Evolutionary conservation across 192 early-diverging fungal species (phyloP).

Genomic region (Phlyctochytrium bullatum): DNA sequence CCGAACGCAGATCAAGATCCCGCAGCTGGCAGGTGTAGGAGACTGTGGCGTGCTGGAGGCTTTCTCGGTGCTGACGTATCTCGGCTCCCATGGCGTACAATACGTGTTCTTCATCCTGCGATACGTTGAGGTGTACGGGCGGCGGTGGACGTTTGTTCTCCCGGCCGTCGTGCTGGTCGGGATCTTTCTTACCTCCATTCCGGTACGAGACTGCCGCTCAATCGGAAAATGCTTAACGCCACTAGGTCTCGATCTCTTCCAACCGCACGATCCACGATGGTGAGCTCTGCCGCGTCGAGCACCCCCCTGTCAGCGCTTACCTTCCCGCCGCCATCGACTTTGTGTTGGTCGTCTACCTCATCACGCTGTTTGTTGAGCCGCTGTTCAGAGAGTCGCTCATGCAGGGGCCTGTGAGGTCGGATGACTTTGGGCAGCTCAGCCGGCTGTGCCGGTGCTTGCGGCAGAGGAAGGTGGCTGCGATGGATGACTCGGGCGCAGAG

Average conservation of each 20-base stretch:
- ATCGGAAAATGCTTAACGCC: neutral
- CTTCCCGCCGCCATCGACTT: neutral
- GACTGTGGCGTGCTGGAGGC: neutral
- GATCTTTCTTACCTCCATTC: neutral
- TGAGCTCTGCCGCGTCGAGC: neutral
- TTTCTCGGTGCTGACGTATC: neutral
- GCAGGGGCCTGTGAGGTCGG: neutral
- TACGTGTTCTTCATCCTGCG: neutral
- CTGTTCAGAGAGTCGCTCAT: neutral
- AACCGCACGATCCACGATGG: neutral
- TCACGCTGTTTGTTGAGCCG: neutral
- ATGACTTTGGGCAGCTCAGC: too few relatives aligned
- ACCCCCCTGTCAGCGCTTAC: neutral
- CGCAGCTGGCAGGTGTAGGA: neutral
- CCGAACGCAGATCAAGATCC: neutral
- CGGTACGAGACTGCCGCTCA: neutral
- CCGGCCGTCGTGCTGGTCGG: neutral
- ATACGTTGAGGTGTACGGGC: neutral
- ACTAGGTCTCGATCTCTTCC: neutral
- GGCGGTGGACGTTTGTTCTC: neutral
- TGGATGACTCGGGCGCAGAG: neutral
- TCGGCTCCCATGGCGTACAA: neutral
- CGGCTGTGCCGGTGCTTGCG: too few relatives aligned
- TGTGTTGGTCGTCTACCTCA: neutral
- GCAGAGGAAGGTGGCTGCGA: neutral